Percentiles rank a stretch among this genome's conserved stretches.
phyloP scores from a whole-genome alignment of 1,139 yeast genomes.

The Protomyces inouyei region DNA sequence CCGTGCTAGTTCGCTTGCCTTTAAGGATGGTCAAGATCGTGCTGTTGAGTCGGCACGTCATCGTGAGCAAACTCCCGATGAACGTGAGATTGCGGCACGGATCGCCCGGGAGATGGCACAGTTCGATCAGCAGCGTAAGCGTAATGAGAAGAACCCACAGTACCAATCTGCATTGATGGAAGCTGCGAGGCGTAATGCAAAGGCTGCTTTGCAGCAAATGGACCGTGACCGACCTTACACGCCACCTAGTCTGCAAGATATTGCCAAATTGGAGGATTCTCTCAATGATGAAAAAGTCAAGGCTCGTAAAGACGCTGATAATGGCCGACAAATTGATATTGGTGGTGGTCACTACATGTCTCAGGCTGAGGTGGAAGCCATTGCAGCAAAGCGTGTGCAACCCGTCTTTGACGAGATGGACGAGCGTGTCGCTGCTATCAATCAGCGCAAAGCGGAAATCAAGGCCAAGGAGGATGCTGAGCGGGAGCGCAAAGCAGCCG shows the following conservation, averaged over 20 bases:
- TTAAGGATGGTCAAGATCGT: conserved; percentile 12
- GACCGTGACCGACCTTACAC: conserved; percentile 19
- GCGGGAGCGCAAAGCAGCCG: conserved; percentile 17
- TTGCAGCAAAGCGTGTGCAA: conserved; percentile 18
- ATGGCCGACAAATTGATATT: conserved; percentile 14
- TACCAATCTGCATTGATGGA: conserved; percentile 22
- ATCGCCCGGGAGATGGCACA: conserved; percentile 25
- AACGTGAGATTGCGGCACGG: conserved; percentile 19
- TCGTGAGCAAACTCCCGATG: conserved; percentile 3
- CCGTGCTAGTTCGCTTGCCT: conserved; percentile 9
- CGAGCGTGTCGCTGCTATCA: conserved; percentile 23
- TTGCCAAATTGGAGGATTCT: conserved; percentile 14
- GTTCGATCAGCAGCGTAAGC: conserved; percentile 17
- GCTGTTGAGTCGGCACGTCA: conserved; percentile 15
- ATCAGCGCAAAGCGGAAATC: conserved; percentile 23
- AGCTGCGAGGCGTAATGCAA: conserved; percentile 21
- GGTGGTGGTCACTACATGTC: conserved; percentile 26
- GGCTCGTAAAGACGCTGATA: not conserved
- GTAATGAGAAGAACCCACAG: conserved; percentile 18
- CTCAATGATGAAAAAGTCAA: conserved; percentile 11
- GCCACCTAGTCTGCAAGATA: conserved; percentile 15
- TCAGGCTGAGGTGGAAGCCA: conserved; percentile 24
- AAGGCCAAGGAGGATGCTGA: conserved; percentile 17
- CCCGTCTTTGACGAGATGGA: conserved; percentile 26
- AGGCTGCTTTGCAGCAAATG: conserved; percentile 12